Base-by-base conservation (phyloP, 176 grass and related monocot genomes). In the Triticum aestivum region DNA sequence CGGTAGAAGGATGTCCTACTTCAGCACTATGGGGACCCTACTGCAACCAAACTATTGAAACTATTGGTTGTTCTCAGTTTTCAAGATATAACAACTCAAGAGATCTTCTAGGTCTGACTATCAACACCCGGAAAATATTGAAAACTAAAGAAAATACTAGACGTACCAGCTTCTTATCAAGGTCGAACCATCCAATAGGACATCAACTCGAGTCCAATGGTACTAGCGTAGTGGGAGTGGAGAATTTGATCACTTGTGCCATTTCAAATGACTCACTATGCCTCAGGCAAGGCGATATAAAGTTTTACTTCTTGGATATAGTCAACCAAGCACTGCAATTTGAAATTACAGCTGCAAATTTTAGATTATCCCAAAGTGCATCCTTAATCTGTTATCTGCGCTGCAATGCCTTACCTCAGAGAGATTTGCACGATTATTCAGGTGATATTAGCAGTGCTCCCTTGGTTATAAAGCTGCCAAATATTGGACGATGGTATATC, bases 401-500 rank as follows among this genome's bases (percentile, higher is more conserved):
- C 12, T 91, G 90, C 74, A 86, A 96, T 85, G 91, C 89, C 64
- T 83, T 98, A 69, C 97, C 97, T 86, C 82, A 62, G 83, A 89
- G 79, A 73, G 58, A 91, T 91, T 85, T 90, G 69, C 91, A 98
- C 87, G 97, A 98, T 83, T 94, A 96, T 89, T 93, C 88, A 74
- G 80, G 81, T 85, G 91, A 92, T 69, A 90, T 91, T 80, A 92
- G 76, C 68, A 87, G 72, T 84, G 82, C 75, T 79, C 84, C 91
- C 74, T 88, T 98, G 85, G 84, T 91, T 88, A 85, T 98, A 37
- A 95, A 85, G 51, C 94, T 83, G 4, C 97, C 93, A 80, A 94
- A 91, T 87, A 90, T 96, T 88, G 93, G 97, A 58, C 85, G 93
- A 47, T 98, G 97, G 96, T 96, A 94, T 75, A 82, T 98, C 74